Evolutionary conservation across 2,329 filamentous ascomycete genomes (phyloP), one percentile per base, ranked within the genome.

Genomic region (Phoma sp.): DNA sequence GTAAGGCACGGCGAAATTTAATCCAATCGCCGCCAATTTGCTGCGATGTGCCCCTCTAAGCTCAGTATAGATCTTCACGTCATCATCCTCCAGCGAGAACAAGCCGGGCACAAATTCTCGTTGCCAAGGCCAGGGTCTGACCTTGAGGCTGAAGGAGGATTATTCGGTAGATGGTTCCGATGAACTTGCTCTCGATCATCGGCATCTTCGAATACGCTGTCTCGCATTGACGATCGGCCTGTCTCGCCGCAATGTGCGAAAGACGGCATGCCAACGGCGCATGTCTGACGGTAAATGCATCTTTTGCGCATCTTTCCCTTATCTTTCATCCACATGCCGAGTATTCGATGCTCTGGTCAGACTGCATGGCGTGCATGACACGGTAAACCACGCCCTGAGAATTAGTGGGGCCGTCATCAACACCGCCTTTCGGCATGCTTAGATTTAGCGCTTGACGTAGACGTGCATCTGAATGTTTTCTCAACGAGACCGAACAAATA

Each of bases 401-500:
- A n/a, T 47, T 30, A 52, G 64, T 65, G 58, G 62, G 59, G 49
- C 59, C 29, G 43, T 42, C 66, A 69, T 63, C 69, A 50, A 55
- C 58, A 55, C 54, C 39, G 41, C 38, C 30, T 46, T 43, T 38
- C 22, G 24, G 33, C 33, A 6, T 29, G 23, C 29, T 9, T 13
- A 14, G 11, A 35, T 24, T 30, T 32, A 32, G 37, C 60, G 60
- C 64, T 66, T 71, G 67, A 71, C 68, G 68, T 71, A 66, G 67
- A 56, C 44, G 52, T 62, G 67, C 65, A 62, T 59, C 57, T 43
- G 48, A 39, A 37, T 56, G 44, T 45, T 13, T 24, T 24, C 25
- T 40, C 41, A 27, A 35, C 27, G 32, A 25, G 41, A 33, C 10
- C 47, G 30, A 7, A n/a, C 6, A 46, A 23, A 13, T 29, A n/a